These are phyloP conservation scores for Infundibulicybe gibba DNA, from an alignment of 768 basidiomycete species.

Conservation along the genomic window DNA sequence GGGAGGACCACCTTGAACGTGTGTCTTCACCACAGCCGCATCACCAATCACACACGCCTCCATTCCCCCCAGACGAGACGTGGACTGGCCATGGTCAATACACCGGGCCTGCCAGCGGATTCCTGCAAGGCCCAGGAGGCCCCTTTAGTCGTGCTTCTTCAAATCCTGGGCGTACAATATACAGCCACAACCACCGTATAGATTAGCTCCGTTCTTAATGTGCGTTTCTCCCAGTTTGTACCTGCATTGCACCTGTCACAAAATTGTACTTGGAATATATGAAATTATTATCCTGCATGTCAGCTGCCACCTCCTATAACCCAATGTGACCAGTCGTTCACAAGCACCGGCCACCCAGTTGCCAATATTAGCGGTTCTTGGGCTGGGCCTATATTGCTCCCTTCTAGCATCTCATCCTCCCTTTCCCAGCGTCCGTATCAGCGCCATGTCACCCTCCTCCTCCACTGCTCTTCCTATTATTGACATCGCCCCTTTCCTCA, in stretches of 20 bases:
- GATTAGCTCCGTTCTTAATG: too few relatives aligned
- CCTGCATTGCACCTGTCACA: too few relatives aligned
- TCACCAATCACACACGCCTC: slow-evolving; percentile 8
- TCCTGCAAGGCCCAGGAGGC: slow-evolving; percentile 38
- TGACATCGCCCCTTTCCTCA: slow-evolving; percentile 63
- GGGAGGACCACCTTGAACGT: slow-evolving; percentile 8
- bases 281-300: too few relatives aligned
- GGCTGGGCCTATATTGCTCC: not conserved
- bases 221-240: too few relatives aligned
- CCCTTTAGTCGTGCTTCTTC: slow-evolving; percentile 36
- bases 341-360: slow-evolving; percentile 10
- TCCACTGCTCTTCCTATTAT: slow-evolving; percentile 59
- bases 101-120: slow-evolving; percentile 48
- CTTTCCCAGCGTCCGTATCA: too few relatives aligned
- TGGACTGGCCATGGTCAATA: slow-evolving; percentile 30
- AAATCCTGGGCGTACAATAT: slow-evolving; percentile 62
- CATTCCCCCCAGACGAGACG: slow-evolving; percentile 13
- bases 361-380: slow-evolving; percentile 10
- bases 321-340: too few relatives aligned
- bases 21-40: not conserved
- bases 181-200: slow-evolving; percentile 36
- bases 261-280: too few relatives aligned
- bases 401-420: too few relatives aligned
- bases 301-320: too few relatives aligned
- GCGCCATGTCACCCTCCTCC: too few relatives aligned